These are phyloP conservation scores for Kingdonia uniflora DNA, from an alignment of 164 flowering plant species.

Conservation along the genomic window DNA sequence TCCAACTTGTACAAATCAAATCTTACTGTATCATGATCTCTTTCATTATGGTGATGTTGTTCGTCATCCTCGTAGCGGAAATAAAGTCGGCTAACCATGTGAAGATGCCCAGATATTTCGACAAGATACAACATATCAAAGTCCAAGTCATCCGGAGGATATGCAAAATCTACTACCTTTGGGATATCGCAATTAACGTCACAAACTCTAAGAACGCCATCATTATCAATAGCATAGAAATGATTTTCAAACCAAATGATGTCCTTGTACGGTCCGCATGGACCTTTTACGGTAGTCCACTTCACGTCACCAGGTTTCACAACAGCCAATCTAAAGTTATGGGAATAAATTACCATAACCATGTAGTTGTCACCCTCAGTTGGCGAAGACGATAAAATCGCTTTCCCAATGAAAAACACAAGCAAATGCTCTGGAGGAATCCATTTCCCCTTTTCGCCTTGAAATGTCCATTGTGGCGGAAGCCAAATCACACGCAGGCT, in stretches of 20 bases:
- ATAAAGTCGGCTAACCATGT: background rate
- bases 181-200: background rate
- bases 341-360: no score
- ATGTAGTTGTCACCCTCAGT: no score
- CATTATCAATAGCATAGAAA: background rate
- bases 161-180: background rate
- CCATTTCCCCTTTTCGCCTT: no score
- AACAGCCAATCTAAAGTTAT: background rate
- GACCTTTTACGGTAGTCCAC: background rate
- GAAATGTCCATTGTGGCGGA: no score
- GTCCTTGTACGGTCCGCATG: background rate
- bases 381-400: no score
- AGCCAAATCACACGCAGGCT: no score
- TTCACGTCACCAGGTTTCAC: background rate
- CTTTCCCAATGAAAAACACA: no score
- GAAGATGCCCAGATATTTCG: background rate
- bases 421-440: no score
- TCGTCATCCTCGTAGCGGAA: no score
- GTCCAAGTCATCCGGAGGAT: background rate
- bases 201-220: background rate
- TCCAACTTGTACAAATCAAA: background rate
- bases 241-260: background rate
- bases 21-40: background rate
- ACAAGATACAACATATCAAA: background rate
- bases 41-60: background rate